Base-by-base conservation (phyloP, 148 eudicot species). In the Rhododendron vialii region DNA sequence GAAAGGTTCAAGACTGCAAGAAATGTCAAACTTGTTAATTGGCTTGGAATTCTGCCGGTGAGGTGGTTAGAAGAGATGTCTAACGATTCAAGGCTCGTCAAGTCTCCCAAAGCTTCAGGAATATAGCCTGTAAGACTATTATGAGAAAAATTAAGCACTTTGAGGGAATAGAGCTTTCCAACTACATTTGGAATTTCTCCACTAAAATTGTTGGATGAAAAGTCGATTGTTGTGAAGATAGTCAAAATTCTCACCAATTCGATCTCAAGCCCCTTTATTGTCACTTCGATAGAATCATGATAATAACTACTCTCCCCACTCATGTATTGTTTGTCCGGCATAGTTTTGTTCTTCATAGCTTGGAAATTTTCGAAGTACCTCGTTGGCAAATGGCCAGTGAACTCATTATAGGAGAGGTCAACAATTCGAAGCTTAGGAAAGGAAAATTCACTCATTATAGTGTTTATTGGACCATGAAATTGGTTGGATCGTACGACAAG, bases 361-460 rank as follows among this genome's bases (percentile, higher is more conserved):
- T 0, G 86, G 88, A 84, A 88, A 5, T 81, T 61, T 30, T 10
- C 2, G 10, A 92, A 59, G 14, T 47, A 63, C 0, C 4, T 30
- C 1, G 3, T 1, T 7, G 81, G 77, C 48, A 92, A 59, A 4
- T 57, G 38, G 18, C 92, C 90, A 14, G 5, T 63, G 53, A 94
- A 91, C 35, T 82, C 74, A 84, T 94, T 94, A 36, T 59, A 88
- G 50, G 92, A 88, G 12, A 92, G 80, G 78, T 93, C 95, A 20
- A 92, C 3, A 7, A 93, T 91, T 75, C 87, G 94, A 74, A 91
- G 90, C 36, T 75, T 38, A 71, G 89, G 86, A 89, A 89, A 85
- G 0, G 43, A 20, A 7, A 26, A 3, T 33, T 36, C 59, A n/a
- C 0, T 48, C 30, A 28, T 30, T 2, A 47, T 38, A 35, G 36